Evolutionary conservation across 768 basidiomycete species (phyloP), one percentile per base, ranked within the genome.

Genomic region (Suillus fuscotomentosus): DNA sequence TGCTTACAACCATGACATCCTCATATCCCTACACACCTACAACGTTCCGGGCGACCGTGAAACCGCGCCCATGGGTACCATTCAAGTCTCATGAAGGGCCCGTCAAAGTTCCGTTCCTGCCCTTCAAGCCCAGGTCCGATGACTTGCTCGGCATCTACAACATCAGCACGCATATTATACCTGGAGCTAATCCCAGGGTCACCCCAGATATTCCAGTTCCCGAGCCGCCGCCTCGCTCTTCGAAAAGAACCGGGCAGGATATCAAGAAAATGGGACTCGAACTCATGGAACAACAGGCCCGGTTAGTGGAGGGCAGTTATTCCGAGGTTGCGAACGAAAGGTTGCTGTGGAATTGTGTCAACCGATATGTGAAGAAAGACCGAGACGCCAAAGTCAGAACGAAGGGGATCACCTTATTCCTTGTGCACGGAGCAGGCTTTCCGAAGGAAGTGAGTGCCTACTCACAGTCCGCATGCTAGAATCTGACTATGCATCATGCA

Each of bases 401-500:
- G 57, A 14, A 22, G 10, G 86, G 89, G 0, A 60, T 91, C 10
- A 96, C 93, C 0, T 76, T 97, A 59, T 84, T 95, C 67, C 80
- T 92, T 59, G 85, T 86, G 4, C 95, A 96, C 72, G 93, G 92
- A 3, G 95, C 91, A 74, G 94, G 95, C 2, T 89, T 95, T 69
- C 86, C 85, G 56, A 96, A 95, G 75, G 94, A 96, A 86, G 92
- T 87, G 61, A 36, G 31, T 24, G 2, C 9, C 27, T 31, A 5
- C 17, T 10, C 15, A 31, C 3, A 31, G 31, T 31, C 5, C 10
- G 38, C 39, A 41, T 5, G 17, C 38, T 10, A 13, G 42, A 42
- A 38, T 38, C 60, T 65, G 8, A 27, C 9, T 5, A 17, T 54
- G 11, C 15, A 31, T 31, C 5, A 31, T 31, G 31, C 5, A 31